Evolutionary conservation across 257 asterid species (phyloP), one percentile per base, ranked within the genome.

Genomic region (Scutellaria galericulata): DNA sequence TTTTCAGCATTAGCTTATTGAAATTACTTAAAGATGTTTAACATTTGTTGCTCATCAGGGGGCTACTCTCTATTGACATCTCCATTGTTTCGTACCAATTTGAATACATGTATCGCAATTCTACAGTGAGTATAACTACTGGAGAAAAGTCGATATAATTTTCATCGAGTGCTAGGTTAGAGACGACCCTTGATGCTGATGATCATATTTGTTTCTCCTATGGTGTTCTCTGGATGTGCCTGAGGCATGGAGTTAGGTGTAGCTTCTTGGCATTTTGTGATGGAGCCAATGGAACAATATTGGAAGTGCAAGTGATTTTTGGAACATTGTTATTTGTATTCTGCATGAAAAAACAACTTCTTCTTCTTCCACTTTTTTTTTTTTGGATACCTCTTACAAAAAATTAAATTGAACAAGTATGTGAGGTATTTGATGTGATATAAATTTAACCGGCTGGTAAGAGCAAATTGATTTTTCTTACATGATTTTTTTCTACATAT

Each of bases 211-310:
- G 51, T 18, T 52, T 68, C 73, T 55, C n/a, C 8, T 39, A 2
- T n/a, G 50, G 3, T 6, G 5, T 46, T 46, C 45, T 35, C 51
- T 35, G 4, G 15, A 27, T 45, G 44, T 55, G 55, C 15, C 65
- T 12, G 44, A 60, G 48, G n/a, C 31, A 15, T 47, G 20, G 75
- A 58, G 22, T 58, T 9, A 18, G 64, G 64, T 18, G 51, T 61
- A 10, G 63, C 55, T 5, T 41, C 14, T 40, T 52, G 73, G 63
- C 63, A 68, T 69, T 72, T 64, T 41, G 64, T 42, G 66, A 42
- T 66, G 72, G 59, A 54, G 72, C 66, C 58, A 42, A 40, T 64
- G 20, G n/a, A 50, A 39, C 50, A 71, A 7, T 22, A 15, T n/a
- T 13, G 27, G 0, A 8, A 11, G 60, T 47, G 18, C 13, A 55